Conservation (phyloP, 225 moss, liverwort and hornwort species). For the Marchantia polymorpha region DNA sequence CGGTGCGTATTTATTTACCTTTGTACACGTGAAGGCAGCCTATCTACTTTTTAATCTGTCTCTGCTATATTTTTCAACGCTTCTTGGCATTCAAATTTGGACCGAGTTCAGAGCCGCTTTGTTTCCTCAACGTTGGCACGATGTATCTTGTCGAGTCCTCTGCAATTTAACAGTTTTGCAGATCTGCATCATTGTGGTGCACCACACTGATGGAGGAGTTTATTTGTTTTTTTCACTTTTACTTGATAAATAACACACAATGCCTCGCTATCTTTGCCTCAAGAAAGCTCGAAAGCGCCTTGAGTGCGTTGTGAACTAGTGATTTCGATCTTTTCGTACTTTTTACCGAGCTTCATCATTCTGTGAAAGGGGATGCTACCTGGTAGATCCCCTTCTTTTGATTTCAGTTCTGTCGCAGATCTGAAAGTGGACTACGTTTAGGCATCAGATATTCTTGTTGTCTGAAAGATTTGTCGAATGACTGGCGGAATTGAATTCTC, state of each 20-base stretch:
- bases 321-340: neutral
- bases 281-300: neutral
- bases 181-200: neutral
- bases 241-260: neutral
- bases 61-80: too few relatives aligned
- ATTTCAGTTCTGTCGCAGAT: neutral
- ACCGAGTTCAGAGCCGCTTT: neutral
- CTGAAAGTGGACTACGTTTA: neutral
- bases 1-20: slow-evolving; percentile 27
- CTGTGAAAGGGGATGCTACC: neutral
- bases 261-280: neutral
- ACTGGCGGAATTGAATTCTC: too few relatives aligned
- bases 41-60: neutral
- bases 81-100: too few relatives aligned
- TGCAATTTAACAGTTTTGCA: neutral
- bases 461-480: neutral
- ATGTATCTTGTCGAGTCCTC: neutral
- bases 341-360: neutral
- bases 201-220: neutral
- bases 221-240: neutral
- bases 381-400: neutral
- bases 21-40: neutral
- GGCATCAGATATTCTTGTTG: neutral
- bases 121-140: neutral
- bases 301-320: too few relatives aligned